Percentiles rank a stretch among this genome's conserved stretches.
Conservation (phyloP, 108 stramenopile genomes). For the Skeletonema grethae region DNA sequence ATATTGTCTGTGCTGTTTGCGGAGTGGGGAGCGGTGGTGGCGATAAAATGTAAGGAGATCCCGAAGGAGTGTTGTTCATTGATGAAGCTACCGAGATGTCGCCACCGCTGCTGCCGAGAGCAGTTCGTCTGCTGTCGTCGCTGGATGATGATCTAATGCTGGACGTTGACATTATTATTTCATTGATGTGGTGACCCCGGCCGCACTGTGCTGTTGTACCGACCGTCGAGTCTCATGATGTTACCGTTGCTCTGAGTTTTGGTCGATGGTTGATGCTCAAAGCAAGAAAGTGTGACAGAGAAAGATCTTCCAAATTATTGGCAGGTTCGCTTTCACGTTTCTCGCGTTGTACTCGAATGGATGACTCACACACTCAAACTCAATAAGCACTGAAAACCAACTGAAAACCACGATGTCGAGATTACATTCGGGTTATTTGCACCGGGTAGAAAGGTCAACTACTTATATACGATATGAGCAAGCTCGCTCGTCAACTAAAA, state of each 20-base stretch:
- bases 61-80: neutral
- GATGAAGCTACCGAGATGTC: neutral
- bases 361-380: no score
- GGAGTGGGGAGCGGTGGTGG: neutral
- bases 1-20: neutral
- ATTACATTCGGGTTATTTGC: no score
- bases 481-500: no score
- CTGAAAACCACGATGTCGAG: no score
- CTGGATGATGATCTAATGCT: neutral
- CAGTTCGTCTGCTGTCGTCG: neutral
- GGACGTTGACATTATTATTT: neutral
- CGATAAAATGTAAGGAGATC: slow-evolving; percentile 1
- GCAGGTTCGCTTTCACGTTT: no score
- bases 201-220: neutral
- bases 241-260: neutral
- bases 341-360: no score
- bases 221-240: no score
- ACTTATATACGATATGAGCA: neutral
- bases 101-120: neutral
- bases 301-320: no score
- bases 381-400: no score
- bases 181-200: neutral
- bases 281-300: no score
- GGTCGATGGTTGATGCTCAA: no score
- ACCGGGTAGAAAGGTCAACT: no score